phyloP scores from a whole-genome alignment of 805 yeast species.

The Candida boidinii region DNA sequence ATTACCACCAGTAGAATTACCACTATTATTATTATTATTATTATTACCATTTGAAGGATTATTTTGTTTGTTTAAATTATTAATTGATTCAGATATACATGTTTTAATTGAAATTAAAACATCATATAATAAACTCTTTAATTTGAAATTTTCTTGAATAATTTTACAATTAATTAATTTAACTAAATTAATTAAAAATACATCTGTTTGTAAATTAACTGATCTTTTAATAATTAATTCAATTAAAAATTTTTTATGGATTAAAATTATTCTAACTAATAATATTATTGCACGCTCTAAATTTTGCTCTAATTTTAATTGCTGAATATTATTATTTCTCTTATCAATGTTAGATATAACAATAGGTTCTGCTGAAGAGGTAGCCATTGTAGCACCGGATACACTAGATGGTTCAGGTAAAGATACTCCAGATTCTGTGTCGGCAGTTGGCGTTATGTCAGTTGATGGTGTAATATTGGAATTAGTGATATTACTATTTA shows the following conservation, averaged over 20 bases:
- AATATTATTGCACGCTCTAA: constrained; percentile 32
- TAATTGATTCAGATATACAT: constrained; percentile 21
- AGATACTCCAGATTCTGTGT: background rate
- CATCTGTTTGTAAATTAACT: constrained; percentile 31
- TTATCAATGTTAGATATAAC: constrained; percentile 5
- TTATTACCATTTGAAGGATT: background rate
- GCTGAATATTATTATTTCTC: constrained; percentile 8
- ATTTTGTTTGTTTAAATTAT: constrained; percentile 8
- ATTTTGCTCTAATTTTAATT: constrained; percentile 9
- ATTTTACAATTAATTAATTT: constrained; percentile 34
- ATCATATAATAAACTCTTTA: constrained; percentile 52
- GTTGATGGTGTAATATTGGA: too few species aligned
- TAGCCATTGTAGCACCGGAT: background rate
- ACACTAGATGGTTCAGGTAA: too few species aligned
- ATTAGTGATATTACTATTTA: too few species aligned
- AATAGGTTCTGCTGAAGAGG: background rate
- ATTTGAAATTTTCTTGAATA: constrained; percentile 35
- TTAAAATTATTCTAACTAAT: constrained; percentile 45
- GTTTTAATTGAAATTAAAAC: constrained; percentile 44
- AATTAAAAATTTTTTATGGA: constrained; percentile 45
- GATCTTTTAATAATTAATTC: constrained; percentile 34
- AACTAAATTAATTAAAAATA: constrained; percentile 38
- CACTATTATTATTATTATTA: background rate
- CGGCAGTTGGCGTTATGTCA: background rate
- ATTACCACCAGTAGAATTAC: background rate